Evolutionary conservation across 208 protist genomes (phyloP), one percentile per base, ranked within the genome.

Genomic region (Leishmania turanica): DNA sequence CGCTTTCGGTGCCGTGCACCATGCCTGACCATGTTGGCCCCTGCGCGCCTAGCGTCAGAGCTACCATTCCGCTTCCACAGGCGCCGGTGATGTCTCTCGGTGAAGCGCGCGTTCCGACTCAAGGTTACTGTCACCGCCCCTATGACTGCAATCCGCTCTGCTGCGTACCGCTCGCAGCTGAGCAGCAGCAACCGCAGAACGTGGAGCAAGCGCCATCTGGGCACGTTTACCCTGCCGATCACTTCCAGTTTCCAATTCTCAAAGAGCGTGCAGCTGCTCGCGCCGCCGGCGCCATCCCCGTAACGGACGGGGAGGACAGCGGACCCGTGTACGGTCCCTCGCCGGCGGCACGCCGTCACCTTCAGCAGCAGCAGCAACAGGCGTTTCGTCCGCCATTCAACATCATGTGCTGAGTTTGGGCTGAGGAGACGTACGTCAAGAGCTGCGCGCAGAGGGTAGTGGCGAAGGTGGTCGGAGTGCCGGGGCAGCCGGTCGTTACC

Each of bases 281-380:
- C 42, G 19, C 27, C 15, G 3, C 68, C 21, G 42, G 42, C n/a
- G 19, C 24, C 17, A 17, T 27, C 24, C 68, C 42, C 24, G 68
- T 45, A 53, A 5, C 42, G 17, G 68, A 74, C n/a, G 81, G 2
- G 74, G 66, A 70, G 74, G 65, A 79, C 66, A 64, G 80, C 54
- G 75, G 80, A 2, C 80, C 80, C n/a, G 80, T 84, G 7, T 84
- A 84, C 62, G 80, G 80, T 15, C 80, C 80, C 1, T 84, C 80
- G 34, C 80, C 80, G 0, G 75, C 73, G 11, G 80, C 80, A 31
- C 75, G 80, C 56, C 80, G 75, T 56, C 74, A 68, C 56, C 68
- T 79, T 7, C 74, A 79, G 34, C 34, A 0, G 34, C 34, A 34
- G 42, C 80, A 78, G 42, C 80, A 69, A 49, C 74, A 66, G 47